Base-by-base conservation (phyloP, 1,284 basidiomycete genomes). In the Tausonia pullulans region DNA sequence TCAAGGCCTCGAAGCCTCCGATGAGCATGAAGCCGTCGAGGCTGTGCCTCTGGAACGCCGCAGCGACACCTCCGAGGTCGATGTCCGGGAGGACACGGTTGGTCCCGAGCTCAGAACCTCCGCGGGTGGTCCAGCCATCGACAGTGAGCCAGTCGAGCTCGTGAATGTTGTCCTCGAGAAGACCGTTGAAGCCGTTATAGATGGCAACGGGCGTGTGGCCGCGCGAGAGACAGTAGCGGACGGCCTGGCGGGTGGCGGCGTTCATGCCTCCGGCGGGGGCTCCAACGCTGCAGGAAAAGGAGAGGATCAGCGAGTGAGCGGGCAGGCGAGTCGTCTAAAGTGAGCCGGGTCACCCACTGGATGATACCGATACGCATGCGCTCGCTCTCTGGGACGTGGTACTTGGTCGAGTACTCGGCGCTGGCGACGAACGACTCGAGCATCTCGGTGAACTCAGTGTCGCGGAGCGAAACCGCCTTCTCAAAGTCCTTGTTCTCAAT, bases 191-290 rank as follows among this genome's bases (percentile, higher is more conserved):
- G 41, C 96, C 94, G 74, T 98, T 98, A 80, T 94, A 86, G 70
- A 99, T 85, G 0, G 86, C 90, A 44, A 97, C 80, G 13, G 94
- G 88, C 27, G 83, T 88, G 76, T 98, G 95, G 0, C 96, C 95
- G 72, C 91, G 88, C 67, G 86, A 85, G 68, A 95, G 79, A 74
- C 93, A 98, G 79, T 91, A 97, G 14, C 95, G 87, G 6, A 90
- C 92, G 1, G 91, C 92, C 46, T 94, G 87, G 56, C 95, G 87
- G 0, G 93, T 97, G 0, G 95, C 95, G 1, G 94, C 94, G 74
- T 98, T 98, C 91, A 98, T 98, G 10, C 96, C 95, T 64, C 95
- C 94, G 3, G 95, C 94, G 3, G 96, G 95, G 0, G 96, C 96
- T 67, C 95, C 95, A 72, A 95, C 86, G 72, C 90, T 94, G 64